These are phyloP conservation scores for Cryptosporidium meleagridis DNA, from an alignment of 169 alveolate genomes.

Conservation along the genomic window DNA sequence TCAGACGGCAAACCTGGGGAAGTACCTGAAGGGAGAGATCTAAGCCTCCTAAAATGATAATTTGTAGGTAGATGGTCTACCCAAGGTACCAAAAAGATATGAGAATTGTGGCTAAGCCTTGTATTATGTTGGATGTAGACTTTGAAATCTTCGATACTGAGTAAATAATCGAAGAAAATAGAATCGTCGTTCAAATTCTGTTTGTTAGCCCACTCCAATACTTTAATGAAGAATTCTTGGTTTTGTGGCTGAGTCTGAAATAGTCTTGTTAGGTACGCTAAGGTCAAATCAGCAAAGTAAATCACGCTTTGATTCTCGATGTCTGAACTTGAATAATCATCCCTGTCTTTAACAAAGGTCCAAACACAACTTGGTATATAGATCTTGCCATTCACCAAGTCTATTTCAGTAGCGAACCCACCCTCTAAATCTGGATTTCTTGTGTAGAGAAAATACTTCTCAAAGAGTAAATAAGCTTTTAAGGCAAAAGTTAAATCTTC, in stretches of 20 bases:
- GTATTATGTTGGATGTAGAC: background rate
- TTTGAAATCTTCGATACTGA: background rate
- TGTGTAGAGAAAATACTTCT: constrained; percentile 26
- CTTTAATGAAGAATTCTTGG: background rate
- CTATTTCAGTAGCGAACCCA: background rate
- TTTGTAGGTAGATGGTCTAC: constrained; percentile 30
- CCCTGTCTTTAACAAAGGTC: background rate
- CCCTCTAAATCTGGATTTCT: background rate
- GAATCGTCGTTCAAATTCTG: constrained; percentile 8
- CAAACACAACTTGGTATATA: constrained; percentile 4
- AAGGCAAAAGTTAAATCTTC: background rate
- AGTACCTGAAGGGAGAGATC: constrained; percentile 14
- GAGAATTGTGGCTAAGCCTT: background rate
- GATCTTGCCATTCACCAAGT: background rate
- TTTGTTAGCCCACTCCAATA: background rate
- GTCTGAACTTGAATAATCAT: background rate
- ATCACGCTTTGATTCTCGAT: background rate
- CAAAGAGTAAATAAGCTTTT: constrained; percentile 15
- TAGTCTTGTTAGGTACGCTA: constrained; percentile 19
- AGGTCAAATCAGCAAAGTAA: constrained; percentile 13
- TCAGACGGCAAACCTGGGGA: constrained; percentile 16
- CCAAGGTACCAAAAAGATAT: constrained; percentile 47
- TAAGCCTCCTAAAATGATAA: constrained; percentile 20
- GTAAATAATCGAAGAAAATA: background rate
- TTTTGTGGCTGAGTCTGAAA: background rate